Evolutionary conservation across 192 early-diverging fungal genomes (phyloP), one percentile per base, ranked within the genome.

Genomic region (Entrophospora sp.): DNA sequence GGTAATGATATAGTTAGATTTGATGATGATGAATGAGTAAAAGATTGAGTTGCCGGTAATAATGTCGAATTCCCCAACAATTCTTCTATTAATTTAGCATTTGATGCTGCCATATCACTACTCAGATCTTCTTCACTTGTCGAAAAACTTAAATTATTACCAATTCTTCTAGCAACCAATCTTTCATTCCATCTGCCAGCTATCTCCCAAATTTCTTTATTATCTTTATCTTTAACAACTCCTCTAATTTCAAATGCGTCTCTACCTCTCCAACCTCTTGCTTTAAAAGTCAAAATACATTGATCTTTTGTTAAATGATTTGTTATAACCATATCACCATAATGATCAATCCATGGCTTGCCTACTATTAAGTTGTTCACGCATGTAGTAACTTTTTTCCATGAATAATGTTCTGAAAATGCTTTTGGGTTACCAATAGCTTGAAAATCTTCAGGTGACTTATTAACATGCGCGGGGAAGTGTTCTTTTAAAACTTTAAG

Each of bases 301-400:
- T 58, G 61, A 58, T 95, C 90, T 34, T 89, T 87, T 0, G 92
- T 93, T n/a, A 87, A 80, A 73, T 87, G 86, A 73, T 95, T 95
- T 13, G 71, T 68, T 18, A 92, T 80, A n/a, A 84, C 70, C 75
- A 95, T 85, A 61, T 95, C 92, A 36, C 92, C 92, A 66, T 86
- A 84, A 66, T 90, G 87, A 62, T 92, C 91, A 62, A 95, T 89
- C 82, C 85, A 87, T 20, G 91, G 84, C 46, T 79, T 89, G 24
- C 91, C 92, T 6, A 88, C 75, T 73, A 95, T 93, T 59, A 95
- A 73, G 72, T 92, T 92, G 52, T 92, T 86, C 24, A 95, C 92
- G 60, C 79, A 84, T 14, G 89, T 91, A 4, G 87, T 89, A 56
- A 92, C 87, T 75, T 95, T 95, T 69, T 84, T 90, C 91, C 87